These are phyloP conservation scores for Corynascus novoguineensis DNA, from an alignment of 495 filamentous ascomycete species.

Conservation along the genomic window DNA sequence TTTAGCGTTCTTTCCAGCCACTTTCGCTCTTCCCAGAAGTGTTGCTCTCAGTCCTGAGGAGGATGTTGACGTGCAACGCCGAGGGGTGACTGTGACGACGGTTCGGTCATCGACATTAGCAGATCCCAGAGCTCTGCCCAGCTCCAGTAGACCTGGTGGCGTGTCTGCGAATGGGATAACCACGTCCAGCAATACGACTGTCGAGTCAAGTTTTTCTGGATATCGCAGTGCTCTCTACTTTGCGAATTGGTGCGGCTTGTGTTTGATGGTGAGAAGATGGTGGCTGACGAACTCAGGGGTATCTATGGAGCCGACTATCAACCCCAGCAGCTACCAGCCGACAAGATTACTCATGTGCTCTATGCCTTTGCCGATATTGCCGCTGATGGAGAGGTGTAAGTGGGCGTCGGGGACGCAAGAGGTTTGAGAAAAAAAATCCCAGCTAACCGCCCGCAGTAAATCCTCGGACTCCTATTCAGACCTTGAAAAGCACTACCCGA, in stretches of 20 bases:
- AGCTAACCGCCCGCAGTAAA: constrained; percentile 26
- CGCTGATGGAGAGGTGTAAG: constrained; percentile 75
- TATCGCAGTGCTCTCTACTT: constrained; percentile 42
- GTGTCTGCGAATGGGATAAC: neutral
- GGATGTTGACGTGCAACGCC: neutral
- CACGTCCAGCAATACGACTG: constrained; percentile 3
- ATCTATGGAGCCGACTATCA: constrained; percentile 73
- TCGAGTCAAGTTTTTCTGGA: neutral
- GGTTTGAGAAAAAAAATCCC: neutral
- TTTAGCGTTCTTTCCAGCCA: neutral
- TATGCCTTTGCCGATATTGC: constrained; percentile 85
- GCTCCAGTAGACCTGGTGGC: neutral
- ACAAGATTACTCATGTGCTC: constrained; percentile 75
- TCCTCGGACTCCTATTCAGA: constrained; percentile 55
- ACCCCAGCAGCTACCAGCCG: constrained; percentile 70
- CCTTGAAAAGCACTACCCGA: constrained; percentile 66
- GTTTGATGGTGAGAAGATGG: constrained; percentile 3
- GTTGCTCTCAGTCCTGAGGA: neutral
- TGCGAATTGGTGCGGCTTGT: constrained; percentile 38
- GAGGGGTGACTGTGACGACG: constrained; percentile 9
- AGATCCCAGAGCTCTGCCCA: neutral
- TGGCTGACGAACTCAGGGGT: constrained; percentile 47
- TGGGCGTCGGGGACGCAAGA: neutral
- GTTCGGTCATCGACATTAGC: neutral
- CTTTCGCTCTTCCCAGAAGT: neutral